Conservation (phyloP, 2,329 filamentous ascomycete species). For the Penicillium sp. region DNA sequence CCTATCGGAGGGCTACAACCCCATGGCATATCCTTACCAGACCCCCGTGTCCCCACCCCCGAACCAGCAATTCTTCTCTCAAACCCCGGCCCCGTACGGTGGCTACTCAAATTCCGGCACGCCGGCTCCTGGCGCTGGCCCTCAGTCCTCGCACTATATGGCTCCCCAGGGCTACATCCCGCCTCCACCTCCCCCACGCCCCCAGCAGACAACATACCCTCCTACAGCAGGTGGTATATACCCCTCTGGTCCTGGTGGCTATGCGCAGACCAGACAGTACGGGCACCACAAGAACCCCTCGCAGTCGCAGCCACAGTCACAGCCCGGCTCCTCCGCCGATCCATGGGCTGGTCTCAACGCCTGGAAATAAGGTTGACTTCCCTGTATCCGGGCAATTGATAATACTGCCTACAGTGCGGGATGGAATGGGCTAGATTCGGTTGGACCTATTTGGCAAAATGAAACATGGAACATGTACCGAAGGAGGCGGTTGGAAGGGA, state of each 20-base stretch:
- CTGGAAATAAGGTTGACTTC: slow-evolving; percentile 56
- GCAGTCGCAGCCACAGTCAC: slow-evolving; percentile 33
- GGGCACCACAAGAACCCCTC: slow-evolving; percentile 41
- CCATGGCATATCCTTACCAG: slow-evolving; percentile 51
- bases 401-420: not conserved
- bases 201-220: slow-evolving; percentile 51
- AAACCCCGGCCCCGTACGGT: slow-evolving; percentile 35
- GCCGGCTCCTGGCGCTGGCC: slow-evolving; percentile 24
- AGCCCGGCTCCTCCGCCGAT: slow-evolving; percentile 48
- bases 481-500: not conserved
- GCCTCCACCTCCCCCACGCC: slow-evolving; percentile 65
- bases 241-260: slow-evolving; percentile 55
- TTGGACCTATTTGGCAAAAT: slow-evolving; percentile 1
- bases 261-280: slow-evolving; percentile 52
- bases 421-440: not conserved
- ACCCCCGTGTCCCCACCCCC: slow-evolving; percentile 46
- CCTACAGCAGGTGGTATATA: slow-evolving; percentile 54
- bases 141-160: slow-evolving; percentile 48
- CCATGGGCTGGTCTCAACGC: slow-evolving; percentile 70
- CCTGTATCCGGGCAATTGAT: not conserved
- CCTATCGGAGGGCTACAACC: slow-evolving; percentile 49
- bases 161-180: slow-evolving; percentile 63
- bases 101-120: slow-evolving; percentile 38
- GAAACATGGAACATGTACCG: not conserved
- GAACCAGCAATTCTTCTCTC: slow-evolving; percentile 41